phyloP scores from a whole-genome alignment of 164 flowering plant genomes.

The Berberis vulgaris region DNA sequence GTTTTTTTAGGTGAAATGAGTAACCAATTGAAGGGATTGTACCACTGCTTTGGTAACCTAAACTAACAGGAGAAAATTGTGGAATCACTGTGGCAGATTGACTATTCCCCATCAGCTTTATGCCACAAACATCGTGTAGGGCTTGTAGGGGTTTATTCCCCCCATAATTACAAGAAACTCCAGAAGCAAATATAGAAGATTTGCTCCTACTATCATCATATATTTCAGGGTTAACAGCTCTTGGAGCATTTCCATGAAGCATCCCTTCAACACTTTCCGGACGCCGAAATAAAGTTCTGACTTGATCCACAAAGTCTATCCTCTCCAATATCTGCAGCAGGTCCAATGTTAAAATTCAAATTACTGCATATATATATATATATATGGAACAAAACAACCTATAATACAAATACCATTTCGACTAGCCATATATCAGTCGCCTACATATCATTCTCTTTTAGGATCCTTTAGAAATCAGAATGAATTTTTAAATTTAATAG shows the following conservation, averaged over 20 bases:
- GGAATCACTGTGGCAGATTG: constrained; percentile 9
- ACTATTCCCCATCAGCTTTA: constrained; percentile 18
- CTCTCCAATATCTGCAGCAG: constrained; percentile 49
- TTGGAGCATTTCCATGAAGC: constrained; percentile 11
- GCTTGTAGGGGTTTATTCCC: constrained; percentile 10
- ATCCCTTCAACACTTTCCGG: constrained; percentile 21
- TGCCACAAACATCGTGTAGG: constrained; percentile 9
- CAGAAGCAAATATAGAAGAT: constrained; percentile 26
- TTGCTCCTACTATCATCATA: constrained; percentile 23
- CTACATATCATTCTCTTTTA: no score
- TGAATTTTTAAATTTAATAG: neutral
- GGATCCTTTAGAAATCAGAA: neutral
- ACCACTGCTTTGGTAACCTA: constrained; percentile 11
- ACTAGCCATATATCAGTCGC: no score
- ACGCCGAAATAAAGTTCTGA: constrained; percentile 28
- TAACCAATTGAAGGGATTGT: constrained; percentile 5
- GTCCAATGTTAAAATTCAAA: constrained; percentile 1
- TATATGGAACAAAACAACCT: neutral
- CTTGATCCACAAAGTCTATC: constrained; percentile 40
- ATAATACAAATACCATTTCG: neutral
- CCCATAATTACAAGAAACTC: constrained; percentile 16
- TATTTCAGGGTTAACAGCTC: constrained; percentile 19
- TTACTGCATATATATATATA: neutral
- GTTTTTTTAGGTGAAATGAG: constrained; percentile 11
- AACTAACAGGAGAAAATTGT: constrained; percentile 11